Evolutionary conservation across 345 rosid genomes (phyloP).

Genomic region (Gossypium turneri): DNA sequence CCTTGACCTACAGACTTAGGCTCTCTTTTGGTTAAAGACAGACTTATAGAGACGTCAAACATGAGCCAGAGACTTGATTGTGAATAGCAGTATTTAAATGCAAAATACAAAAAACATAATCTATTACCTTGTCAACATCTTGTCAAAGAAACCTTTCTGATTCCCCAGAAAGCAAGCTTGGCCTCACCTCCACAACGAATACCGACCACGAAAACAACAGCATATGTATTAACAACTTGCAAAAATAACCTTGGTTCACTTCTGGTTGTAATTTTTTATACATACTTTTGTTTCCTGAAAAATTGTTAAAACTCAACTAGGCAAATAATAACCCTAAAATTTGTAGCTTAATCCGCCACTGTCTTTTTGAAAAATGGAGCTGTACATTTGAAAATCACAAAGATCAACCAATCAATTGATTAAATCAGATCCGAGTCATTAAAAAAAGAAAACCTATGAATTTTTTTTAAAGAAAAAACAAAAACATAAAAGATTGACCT

Average conservation of each 20-base stretch:
- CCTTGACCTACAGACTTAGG: not conserved
- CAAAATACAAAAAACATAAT: not conserved
- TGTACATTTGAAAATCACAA: too few species aligned
- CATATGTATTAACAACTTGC: not conserved
- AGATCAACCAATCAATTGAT: too few species aligned
- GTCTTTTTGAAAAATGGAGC: too few species aligned
- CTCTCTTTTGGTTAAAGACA: not conserved
- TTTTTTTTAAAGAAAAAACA: too few species aligned
- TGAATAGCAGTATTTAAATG: not conserved
- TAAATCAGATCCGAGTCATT: too few species aligned
- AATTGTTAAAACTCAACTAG: not conserved
- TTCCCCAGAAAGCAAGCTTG: constrained; percentile 79
- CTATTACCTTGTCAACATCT: constrained; percentile 53
- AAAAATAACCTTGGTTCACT: not conserved
- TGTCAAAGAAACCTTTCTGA: constrained; percentile 56
- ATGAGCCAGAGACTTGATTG: too few species aligned
- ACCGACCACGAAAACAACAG: too few species aligned
- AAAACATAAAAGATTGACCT: too few species aligned
- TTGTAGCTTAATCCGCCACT: too few species aligned
- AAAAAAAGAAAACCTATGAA: too few species aligned
- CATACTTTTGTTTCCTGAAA: too few species aligned
- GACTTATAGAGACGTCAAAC: not conserved
- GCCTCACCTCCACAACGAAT: constrained; percentile 22
- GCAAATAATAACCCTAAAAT: not conserved
- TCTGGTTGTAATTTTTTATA: not conserved